These are phyloP conservation scores for Lotus japonicus DNA, from an alignment of 306 rosid genomes.

Conservation along the genomic window DNA sequence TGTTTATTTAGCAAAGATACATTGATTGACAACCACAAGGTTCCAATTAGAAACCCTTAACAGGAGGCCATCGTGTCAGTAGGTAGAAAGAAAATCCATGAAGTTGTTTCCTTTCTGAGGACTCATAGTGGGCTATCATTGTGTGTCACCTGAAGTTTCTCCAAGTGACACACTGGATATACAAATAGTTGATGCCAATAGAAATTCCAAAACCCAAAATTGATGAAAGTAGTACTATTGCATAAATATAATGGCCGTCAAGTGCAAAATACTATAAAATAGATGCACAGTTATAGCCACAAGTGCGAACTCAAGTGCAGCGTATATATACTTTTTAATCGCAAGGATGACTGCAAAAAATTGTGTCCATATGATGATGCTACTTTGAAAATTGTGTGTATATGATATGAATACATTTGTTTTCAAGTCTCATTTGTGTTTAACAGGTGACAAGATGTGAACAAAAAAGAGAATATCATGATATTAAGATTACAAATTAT, in stretches of 20 bases:
- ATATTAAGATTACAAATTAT: neutral
- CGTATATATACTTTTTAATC: conserved; percentile 82
- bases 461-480: no score
- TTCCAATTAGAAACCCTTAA: neutral
- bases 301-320: conserved; percentile 95
- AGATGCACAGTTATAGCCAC: conserved; percentile 74
- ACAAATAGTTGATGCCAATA: conserved; percentile 62
- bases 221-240: conserved; percentile 70
- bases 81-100: conserved; percentile 3
- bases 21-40: neutral
- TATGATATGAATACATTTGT: no score
- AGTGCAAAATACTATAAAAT: no score
- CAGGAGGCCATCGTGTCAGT: neutral
- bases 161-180: conserved; percentile 60
- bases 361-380: no score
- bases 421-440: no score
- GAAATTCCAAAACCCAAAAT: conserved; percentile 74
- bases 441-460: no score
- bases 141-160: conserved; percentile 50
- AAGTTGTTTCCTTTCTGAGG: conserved; percentile 14
- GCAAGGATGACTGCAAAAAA: no score
- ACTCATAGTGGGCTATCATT: conserved; percentile 47
- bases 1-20: neutral
- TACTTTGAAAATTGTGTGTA: no score
- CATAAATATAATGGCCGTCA: conserved; percentile 57